Conservation (phyloP, 108 stramenopile species). For the Conticribra guillardii region DNA sequence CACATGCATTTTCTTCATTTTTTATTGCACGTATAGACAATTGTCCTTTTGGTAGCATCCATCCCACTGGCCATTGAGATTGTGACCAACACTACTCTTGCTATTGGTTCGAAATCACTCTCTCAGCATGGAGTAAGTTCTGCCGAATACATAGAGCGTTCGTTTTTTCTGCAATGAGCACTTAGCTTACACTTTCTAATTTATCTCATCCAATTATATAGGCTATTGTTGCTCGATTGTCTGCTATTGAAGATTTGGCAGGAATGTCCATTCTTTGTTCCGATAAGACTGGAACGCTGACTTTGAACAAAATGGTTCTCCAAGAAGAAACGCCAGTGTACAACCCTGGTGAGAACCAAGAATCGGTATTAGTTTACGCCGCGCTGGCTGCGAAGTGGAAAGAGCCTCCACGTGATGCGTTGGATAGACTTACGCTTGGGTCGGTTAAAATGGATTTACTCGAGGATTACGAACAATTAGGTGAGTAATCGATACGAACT, state of each 20-base stretch:
- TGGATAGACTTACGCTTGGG: conserved; percentile 62
- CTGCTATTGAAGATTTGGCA: conserved; percentile 83
- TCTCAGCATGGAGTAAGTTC: conserved; percentile 61
- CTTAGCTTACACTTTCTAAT: too few relatives aligned
- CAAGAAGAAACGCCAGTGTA: conserved; percentile 63
- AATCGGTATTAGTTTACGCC: conserved; percentile 60
- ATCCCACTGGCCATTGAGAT: conserved; percentile 88
- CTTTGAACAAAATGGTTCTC: conserved; percentile 76
- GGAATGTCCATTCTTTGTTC: conserved; percentile 85
- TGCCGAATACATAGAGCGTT: too few relatives aligned
- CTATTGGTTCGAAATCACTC: conserved; percentile 76
- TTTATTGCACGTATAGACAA: conserved; percentile 21
- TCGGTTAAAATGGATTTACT: conserved; percentile 47
- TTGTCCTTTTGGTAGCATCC: conserved; percentile 79
- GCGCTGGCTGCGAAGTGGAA: conserved; percentile 75
- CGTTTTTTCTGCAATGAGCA: too few relatives aligned
- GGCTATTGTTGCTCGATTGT: conserved; percentile 79
- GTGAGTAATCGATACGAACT: conserved; percentile 6
- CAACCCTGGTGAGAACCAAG: conserved; percentile 49
- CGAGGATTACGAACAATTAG: conserved; percentile 48
- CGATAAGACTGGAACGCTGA: conserved; percentile 91
- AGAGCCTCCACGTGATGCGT: conserved; percentile 61
- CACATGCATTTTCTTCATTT: background rate
- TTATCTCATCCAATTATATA: too few relatives aligned
- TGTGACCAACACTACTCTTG: conserved; percentile 78